Base-by-base conservation (phyloP, 2,329 filamentous ascomycete species). In the Calonectria pteridis region DNA sequence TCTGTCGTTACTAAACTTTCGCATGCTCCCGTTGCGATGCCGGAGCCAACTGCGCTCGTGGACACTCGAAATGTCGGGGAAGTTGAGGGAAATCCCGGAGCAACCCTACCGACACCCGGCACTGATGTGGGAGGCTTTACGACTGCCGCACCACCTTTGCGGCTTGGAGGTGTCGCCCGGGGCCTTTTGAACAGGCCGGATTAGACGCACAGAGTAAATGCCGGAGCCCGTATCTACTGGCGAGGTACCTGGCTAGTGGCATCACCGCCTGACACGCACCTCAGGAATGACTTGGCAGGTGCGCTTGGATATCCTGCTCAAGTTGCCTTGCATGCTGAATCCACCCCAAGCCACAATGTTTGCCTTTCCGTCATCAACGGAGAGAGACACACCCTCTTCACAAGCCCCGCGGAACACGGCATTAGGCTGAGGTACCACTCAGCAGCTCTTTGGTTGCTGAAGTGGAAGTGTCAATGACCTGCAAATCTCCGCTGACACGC, bases 261-360 rank as follows among this genome's bases (percentile, higher is more conserved):
- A 62, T 62, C 23, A 28, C 33, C 23, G 37, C 55, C 33, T 62
- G 35, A 13, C 13, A 23, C 37, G 55, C 55, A 62, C 35, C 11
- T 62, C 33, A 62, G 16, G 35, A 62, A 13, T 40, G 33, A 40
- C 55, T 28, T 40, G 55, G 14, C 35, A 28, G 58, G 31, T 16
- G 13, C 11, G 13, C 5, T 33, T 58, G n/a, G 23, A 28, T 37
- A 33, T 46, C 28, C 11, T 59, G n/a, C 49, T 40, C 28, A 43
- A 33, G 37, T 35, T 50, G 51, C 51, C 28, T 33, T 20, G 66
- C 37, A 59, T 35, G 37, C 10, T 68, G 49, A 68, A 40, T 16
- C 37, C 66, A 68, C 51, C 37, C 37, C 66, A 55, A 37, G 16
- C 50, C 23, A 55, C 31, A 69, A 63, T n/a, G 28, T 58, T 70